These are phyloP conservation scores for Phoma herbarum DNA, from an alignment of 2,329 filamentous ascomycete genomes.

Conservation along the genomic window DNA sequence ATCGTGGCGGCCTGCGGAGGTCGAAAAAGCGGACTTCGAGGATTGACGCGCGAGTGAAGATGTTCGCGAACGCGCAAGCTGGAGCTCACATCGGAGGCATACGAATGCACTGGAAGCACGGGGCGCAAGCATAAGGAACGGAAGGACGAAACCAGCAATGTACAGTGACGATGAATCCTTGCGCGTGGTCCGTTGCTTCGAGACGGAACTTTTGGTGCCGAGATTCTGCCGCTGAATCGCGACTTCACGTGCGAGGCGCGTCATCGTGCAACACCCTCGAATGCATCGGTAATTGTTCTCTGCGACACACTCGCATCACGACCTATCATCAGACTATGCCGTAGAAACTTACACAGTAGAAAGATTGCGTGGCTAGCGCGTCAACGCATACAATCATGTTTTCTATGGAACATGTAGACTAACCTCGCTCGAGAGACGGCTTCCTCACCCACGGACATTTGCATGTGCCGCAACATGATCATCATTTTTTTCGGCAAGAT, in stretches of 20 bases:
- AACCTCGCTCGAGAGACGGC: no score
- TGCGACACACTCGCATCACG: no score
- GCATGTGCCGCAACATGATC: no score
- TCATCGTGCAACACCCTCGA: slow-evolving; percentile 9
- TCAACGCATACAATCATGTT: no score
- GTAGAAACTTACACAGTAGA: no score
- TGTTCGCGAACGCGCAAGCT: slow-evolving; percentile 34
- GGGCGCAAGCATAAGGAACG: slow-evolving; percentile 48
- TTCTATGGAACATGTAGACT: no score
- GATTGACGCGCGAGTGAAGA: slow-evolving; percentile 25
- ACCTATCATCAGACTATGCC: no score
- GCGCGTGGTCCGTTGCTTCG: neutral
- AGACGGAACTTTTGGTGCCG: slow-evolving; percentile 37
- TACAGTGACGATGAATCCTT: slow-evolving; percentile 12
- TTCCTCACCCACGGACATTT: no score
- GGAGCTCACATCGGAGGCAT: slow-evolving; percentile 52
- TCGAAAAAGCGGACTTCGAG: slow-evolving; percentile 40
- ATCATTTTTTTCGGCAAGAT: no score
- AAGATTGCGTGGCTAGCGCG: no score
- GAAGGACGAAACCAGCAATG: slow-evolving; percentile 15
- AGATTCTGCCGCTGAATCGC: slow-evolving; percentile 41
- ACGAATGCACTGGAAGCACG: slow-evolving; percentile 49
- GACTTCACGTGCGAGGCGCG: slow-evolving; percentile 44
- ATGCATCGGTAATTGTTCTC: no score
- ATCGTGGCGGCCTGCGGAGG: slow-evolving; percentile 37